phyloP scores from a whole-genome alignment of 345 rosid genomes.

The Balakata baccata region DNA sequence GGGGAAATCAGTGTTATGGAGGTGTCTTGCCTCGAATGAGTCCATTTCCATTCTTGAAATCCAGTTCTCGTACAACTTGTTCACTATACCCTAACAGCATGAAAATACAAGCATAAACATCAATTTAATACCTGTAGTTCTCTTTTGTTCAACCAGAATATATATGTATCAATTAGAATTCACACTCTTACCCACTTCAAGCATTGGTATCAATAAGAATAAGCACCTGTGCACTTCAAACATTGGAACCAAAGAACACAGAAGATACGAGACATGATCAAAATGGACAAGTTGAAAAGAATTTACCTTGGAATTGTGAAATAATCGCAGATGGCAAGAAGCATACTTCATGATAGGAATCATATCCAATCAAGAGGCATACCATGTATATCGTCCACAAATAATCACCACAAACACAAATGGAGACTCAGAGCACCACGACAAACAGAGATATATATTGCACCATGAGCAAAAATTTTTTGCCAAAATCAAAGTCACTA shows the following conservation, averaged over 20 bases:
- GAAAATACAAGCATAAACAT: neutral
- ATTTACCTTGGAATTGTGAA: slow-evolving; percentile 72
- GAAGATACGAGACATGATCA: neutral
- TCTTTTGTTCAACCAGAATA: neutral
- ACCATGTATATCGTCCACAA: slow-evolving; percentile 67
- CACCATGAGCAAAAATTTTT: too few relatives aligned
- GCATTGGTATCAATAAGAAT: too few relatives aligned
- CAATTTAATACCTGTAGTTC: neutral
- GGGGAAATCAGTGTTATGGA: neutral
- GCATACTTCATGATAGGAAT: slow-evolving; percentile 73
- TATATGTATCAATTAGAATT: neutral
- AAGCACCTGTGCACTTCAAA: neutral
- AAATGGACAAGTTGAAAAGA: neutral
- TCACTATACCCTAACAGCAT: slow-evolving; percentile 48
- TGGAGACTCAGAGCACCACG: too few relatives aligned
- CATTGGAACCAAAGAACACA: neutral
- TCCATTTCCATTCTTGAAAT: slow-evolving; percentile 13
- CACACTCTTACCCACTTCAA: neutral
- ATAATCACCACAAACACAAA: slow-evolving; percentile 66
- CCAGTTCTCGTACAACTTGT: slow-evolving; percentile 45
- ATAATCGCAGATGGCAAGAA: slow-evolving; percentile 76
- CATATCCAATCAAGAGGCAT: slow-evolving; percentile 84
- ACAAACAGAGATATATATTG: too few relatives aligned
- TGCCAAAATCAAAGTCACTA: too few relatives aligned
- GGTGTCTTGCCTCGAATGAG: slow-evolving; percentile 21